Evolutionary conservation across 768 basidiomycete genomes (phyloP), one percentile per base, ranked within the genome.

Genomic region (Gelatoporia subvermispora): DNA sequence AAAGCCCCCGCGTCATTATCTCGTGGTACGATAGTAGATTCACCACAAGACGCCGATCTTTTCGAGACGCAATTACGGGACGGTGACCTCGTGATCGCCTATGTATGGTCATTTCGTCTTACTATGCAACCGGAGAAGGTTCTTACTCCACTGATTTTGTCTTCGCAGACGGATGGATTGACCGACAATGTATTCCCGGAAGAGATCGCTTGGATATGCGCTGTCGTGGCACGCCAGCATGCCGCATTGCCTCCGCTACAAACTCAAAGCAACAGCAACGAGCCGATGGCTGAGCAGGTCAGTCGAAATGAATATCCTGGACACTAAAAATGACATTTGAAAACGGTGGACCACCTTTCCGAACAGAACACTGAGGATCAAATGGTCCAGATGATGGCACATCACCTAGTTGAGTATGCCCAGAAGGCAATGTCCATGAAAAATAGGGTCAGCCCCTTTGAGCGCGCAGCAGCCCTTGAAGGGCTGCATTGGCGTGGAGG

Each of bases 141-240:
- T 31, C 8, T 21, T 8, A 17, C 25, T n/a, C n/a, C 18, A 3
- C 16, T 31, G 17, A 46, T 17, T n/a, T 49, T 35, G 28, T 57
- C 11, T 38, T 22, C 45, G 22, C 53, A 81, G 79, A 80, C 78
- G 25, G 78, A 80, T 50, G 78, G 78, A 5, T 53, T 80, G 17
- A 72, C 77, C 9, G 79, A 80, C 55, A 80, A 76, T 50, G 72
- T 77, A 34, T 92, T 85, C 56, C 75, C 82, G 10, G 65, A 77
- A 7, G 89, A 93, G 56, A 75, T 92, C 53, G 68, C 77, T 22
- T 73, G 79, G 34, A 84, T 93, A 44, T 87, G 86, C 56, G 74
- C 80, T 2, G 70, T 90, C 1, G 78, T 81, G 11, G 74, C 79
- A 17, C 77, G 85, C 10, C 60, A 64, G 31, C 59, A 50, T 45